Evolutionary conservation across 768 basidiomycete genomes (phyloP), one percentile per base, ranked within the genome.

Genomic region (Trichaptum fuscoviolaceum): DNA sequence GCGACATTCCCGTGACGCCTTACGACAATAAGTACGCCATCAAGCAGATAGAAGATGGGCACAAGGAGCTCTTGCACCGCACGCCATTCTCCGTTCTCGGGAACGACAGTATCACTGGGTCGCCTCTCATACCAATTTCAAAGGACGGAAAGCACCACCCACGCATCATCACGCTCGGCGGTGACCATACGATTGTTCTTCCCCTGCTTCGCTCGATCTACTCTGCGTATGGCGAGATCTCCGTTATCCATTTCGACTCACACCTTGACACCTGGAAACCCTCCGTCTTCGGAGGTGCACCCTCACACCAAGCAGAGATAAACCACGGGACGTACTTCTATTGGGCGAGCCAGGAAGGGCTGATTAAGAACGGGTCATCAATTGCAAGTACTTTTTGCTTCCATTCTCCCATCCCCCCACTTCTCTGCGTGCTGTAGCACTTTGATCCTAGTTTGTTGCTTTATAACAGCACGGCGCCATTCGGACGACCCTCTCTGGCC

Each of bases 251-350:
- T 76, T 93, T 95, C 73, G 93, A 95, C 75, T 89, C 90, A 35
- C 91, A 94, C 76, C 83, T 93, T 36, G 89, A 91, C 71, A 91
- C 89, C 12, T 91, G 89, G 90, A 89, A 88, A 71, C 88, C 89
- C 4, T 79, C 84, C 35, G 86, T 90, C 10, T 91, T 91, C 71
- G 90, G 90, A 25, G 89, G 88, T 10, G 86, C 90, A 2, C 89
- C 88, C 3, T 88, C 88, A 27, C 81, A 82, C 0, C 87, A 88
- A 66, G 90, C 89, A 0, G 86, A 87, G 24, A 87, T 95, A 69
- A 94, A 91, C 67, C 93, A 95, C 67, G 93, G 93, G 15, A 93
- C 91, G 2, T 95, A 94, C 79, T 95, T 95, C 76, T 95, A 92
- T 77, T 91, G 91, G 84, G 94, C 94, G 0, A 87, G 87, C 67